Percentiles rank a stretch among this genome's conserved stretches.
Evolutionary conservation across 2,329 filamentous ascomycete genomes (phyloP).

Genomic region (Taxawa tesnikishii): DNA sequence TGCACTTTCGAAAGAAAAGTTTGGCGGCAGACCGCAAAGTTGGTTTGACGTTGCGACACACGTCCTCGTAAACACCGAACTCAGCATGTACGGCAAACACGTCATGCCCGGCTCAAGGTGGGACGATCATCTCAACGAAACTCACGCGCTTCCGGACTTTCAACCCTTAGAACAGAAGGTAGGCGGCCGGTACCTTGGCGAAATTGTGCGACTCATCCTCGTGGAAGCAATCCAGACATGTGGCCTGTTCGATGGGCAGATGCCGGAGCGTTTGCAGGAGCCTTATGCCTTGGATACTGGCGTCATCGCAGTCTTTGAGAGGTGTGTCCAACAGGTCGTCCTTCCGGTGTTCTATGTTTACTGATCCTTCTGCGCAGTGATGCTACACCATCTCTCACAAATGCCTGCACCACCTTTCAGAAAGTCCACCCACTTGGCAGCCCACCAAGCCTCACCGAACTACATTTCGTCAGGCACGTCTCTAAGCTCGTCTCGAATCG

Average conservation of each 20-base stretch:
- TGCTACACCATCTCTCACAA: constrained; percentile 22
- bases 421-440: constrained; percentile 32
- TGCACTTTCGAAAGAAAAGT: constrained; percentile 42
- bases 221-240: constrained; percentile 45
- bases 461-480: constrained; percentile 42
- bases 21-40: constrained; percentile 39
- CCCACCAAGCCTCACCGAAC: constrained; percentile 30
- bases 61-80: constrained; percentile 53
- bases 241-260: constrained; percentile 43
- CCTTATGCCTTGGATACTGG: constrained; percentile 49
- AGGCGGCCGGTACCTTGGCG: constrained; percentile 51
- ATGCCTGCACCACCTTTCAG: constrained; percentile 34
- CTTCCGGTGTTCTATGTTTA: too few species aligned
- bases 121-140: constrained; percentile 47
- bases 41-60: constrained; percentile 46
- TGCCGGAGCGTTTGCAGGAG: constrained; percentile 39
- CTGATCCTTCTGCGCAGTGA: too few species aligned
- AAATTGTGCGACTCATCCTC: constrained; percentile 49
- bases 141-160: constrained; percentile 47
- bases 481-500: constrained; percentile 43
- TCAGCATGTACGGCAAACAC: constrained; percentile 53
- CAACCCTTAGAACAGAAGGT: constrained; percentile 55
- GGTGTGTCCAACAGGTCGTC: too few species aligned
- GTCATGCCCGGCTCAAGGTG: constrained; percentile 47
- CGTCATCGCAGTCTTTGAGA: constrained; percentile 45